Percentiles rank a stretch among this genome's conserved stretches.
These are phyloP conservation scores for Zychaea mexicana DNA, from an alignment of 371 early-diverging fungal species.

Conservation along the genomic window DNA sequence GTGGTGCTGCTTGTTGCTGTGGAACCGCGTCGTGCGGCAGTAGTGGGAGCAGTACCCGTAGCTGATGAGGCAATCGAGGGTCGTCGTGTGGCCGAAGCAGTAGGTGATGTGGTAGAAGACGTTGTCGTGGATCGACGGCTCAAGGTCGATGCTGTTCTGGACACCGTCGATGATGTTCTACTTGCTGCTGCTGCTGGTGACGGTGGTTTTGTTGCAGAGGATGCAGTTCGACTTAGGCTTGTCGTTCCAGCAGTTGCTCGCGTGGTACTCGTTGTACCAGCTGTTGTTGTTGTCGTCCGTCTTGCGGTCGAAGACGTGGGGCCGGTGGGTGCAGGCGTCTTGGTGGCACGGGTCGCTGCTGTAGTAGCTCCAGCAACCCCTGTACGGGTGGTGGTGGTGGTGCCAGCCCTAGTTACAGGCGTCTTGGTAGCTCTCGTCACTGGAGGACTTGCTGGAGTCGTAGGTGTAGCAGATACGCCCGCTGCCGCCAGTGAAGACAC, in stretches of 20 bases:
- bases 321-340: constrained; percentile 6
- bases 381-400: constrained; percentile 20
- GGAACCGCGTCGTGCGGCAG: background rate
- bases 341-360: constrained; percentile 16
- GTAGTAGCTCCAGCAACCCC: constrained; percentile 16
- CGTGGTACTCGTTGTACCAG: constrained; percentile 5
- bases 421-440: constrained; percentile 13
- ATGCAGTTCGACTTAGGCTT: background rate
- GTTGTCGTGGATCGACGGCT: constrained; percentile 18
- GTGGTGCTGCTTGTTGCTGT: background rate
- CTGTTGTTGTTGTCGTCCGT: constrained; percentile 1
- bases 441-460: constrained; percentile 15
- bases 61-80: constrained; percentile 1
- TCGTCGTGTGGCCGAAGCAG: constrained; percentile 7
- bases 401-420: constrained; percentile 13
- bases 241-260: constrained; percentile 7
- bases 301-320: constrained; percentile 1
- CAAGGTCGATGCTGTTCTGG: constrained; percentile 9
- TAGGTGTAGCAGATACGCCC: constrained; percentile 16
- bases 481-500: constrained; percentile 27
- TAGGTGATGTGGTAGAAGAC: constrained; percentile 14
- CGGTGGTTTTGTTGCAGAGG: constrained; percentile 7
- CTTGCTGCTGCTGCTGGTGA: constrained; percentile 5
- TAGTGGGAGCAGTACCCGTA: background rate
- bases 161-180: constrained; percentile 6